Evolutionary conservation across 371 early-diverging fungal genomes (phyloP), one percentile per base, ranked within the genome.

Genomic region (Circinella umbellata): DNA sequence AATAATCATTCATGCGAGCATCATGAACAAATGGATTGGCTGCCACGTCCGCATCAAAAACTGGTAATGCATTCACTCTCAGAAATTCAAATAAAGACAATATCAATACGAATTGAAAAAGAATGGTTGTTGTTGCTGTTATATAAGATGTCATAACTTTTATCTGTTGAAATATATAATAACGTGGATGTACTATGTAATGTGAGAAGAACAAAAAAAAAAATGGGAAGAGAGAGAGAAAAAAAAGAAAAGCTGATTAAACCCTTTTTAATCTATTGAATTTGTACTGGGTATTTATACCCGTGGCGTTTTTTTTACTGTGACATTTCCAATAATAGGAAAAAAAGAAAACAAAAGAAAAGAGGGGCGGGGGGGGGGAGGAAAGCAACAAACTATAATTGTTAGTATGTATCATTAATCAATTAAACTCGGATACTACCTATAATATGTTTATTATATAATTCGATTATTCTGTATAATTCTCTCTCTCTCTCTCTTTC

Each of bases 11-110:
- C 20, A 61, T n/a, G 34, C 62, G 62, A 4, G 62, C 62, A 20
- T 69, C 69, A 42, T 69, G 69, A 14, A 69, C 64, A 27, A 69
- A 55, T n/a, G 69, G 69, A 59, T 69, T 69, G 9, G 69, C 69
- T 11, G 69, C 69, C 38, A 69, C n/a, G 17, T 69, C 69, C 17
- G 64, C 60, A 51, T 69, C 69, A 34, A 69, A 69, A 9, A 69
- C 69, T 18, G 69, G 69, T 18, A 68, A n/a, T 8, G 68, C 68
- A 48, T 48, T 63, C 4, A 48, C 62, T 15, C 17, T 13, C 15
- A n/a, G 5, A 15, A n/a, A 17, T 51, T 15, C n/a, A 14, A 51
- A 0, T n/a, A 51, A n/a, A 51, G 51, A 51, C 15, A 51, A 51
- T 4, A 51, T 5, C 15, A 51, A 51, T 8, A n/a, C 15, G 51